Evolutionary conservation across 2,329 filamentous ascomycete species (phyloP).

Genomic region (Colletotrichum limetticola): DNA sequence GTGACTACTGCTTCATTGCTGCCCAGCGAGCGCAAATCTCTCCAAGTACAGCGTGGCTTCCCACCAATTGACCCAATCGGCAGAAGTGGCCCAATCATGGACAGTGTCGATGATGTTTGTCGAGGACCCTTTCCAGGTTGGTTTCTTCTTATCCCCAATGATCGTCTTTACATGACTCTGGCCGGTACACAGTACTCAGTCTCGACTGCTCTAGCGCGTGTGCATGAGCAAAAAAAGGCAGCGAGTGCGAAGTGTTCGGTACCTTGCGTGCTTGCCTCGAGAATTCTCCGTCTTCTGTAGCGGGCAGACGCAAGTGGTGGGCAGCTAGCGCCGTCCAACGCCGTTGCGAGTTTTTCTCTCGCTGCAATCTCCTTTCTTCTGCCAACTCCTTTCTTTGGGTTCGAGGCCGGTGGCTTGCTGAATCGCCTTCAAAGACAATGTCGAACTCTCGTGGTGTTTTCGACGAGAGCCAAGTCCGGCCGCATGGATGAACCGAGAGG

Average conservation of each 20-base stretch:
- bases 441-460: neutral
- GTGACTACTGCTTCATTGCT: neutral
- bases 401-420: neutral
- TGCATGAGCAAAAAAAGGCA: neutral
- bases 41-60: neutral
- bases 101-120: neutral
- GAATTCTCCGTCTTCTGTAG: constrained; percentile 8
- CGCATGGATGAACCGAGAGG: neutral
- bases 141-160: constrained; percentile 22
- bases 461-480: neutral
- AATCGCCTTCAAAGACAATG: neutral
- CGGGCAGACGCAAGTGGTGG: neutral
- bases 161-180: constrained; percentile 27
- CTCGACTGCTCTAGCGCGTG: neutral
- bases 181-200: neutral
- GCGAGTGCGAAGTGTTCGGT: neutral
- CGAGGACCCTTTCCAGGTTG: constrained; percentile 3
- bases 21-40: neutral
- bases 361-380: neutral
- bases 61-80: neutral
- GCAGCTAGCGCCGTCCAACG: neutral
- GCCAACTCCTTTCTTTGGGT: neutral
- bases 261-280: neutral
- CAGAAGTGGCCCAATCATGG: neutral
- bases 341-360: neutral